These are phyloP conservation scores for Ceriops tagal DNA, from an alignment of 345 rosid species.

Conservation along the genomic window DNA sequence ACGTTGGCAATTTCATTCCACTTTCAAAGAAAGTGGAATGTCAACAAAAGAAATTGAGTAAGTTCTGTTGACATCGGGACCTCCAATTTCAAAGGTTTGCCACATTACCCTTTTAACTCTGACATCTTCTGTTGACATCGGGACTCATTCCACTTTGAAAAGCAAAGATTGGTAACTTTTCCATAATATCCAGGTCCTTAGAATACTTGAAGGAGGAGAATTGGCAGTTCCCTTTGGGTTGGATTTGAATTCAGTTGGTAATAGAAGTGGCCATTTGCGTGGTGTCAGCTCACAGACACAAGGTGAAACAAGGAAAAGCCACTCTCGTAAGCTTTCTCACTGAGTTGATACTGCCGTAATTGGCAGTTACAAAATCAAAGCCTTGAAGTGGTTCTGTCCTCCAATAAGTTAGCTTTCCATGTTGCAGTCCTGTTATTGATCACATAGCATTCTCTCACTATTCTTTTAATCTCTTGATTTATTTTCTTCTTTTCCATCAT, in stretches of 20 bases:
- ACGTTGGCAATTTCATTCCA: too few relatives aligned
- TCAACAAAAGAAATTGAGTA: too few relatives aligned
- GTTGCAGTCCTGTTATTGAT: background rate
- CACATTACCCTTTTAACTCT: background rate
- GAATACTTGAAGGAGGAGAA: slow-evolving; percentile 62
- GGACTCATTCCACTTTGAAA: background rate
- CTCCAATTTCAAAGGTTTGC: slow-evolving; percentile 57
- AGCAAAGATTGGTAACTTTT: background rate
- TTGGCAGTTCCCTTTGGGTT: slow-evolving; percentile 32
- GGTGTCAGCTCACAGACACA: slow-evolving; percentile 34
- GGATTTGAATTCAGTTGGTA: slow-evolving; percentile 52
- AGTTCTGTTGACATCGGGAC: too few relatives aligned
- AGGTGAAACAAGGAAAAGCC: slow-evolving; percentile 33
- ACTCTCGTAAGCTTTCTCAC: slow-evolving; percentile 51
- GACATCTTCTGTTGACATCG: background rate
- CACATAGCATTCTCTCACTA: too few relatives aligned
- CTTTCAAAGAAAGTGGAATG: too few relatives aligned
- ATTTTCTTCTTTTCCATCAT: too few relatives aligned
- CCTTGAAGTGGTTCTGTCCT: background rate
- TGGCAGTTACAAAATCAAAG: background rate
- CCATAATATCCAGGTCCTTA: slow-evolving; percentile 26
- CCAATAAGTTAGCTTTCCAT: background rate
- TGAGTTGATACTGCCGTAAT: slow-evolving; percentile 16
- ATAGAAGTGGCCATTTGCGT: slow-evolving; percentile 53
- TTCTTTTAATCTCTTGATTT: background rate